Base-by-base conservation (phyloP, 805 yeast genomes). In the Clavispora phyllophila region DNA sequence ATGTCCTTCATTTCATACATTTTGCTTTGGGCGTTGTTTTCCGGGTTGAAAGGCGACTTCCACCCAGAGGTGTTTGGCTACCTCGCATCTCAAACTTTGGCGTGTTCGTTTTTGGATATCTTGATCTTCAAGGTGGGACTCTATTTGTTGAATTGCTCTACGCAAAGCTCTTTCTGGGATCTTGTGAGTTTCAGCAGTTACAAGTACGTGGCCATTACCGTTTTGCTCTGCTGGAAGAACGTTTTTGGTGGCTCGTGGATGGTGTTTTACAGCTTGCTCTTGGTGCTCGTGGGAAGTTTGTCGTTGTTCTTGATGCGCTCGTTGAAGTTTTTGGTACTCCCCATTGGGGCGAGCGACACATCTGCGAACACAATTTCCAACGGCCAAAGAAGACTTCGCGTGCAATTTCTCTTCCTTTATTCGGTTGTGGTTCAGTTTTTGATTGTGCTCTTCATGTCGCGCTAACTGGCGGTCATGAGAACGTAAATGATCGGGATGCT, bases 1-100 rank as follows among this genome's bases (percentile, higher is more conserved):
- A 93, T 95, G 97, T 87, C 96, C 1, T 78, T 85, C 55, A 78
- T 88, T 39, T 88, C 98, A 0, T 90, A 90, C 57, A 82, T 91
- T 39, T 68, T 93, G 46, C 73, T 87, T 28, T 81, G 91, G 77
- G 91, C 96, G 2, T 75, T 85, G 18, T 75, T 85, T 49, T 85
- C 87, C 39, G 99, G 99, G 9, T 65, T 91, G 41, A 78, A 81
- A 43, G 96, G 96, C 22, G 82, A 82, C 24, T 93, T 93, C 70
- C 96, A 91, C 55, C 99, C 99, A 0, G 90, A 90, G 59, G 73
- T 89, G 54, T 77, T 95, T 49, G 96, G 97, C 8, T 81, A 82
- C 58, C 81, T 90, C 46, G 81, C 96, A 15, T 82, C 96, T 8
- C 85, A 87, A 53, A 87, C 96, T 0, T 63, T 89, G 50, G 96